A percentile compares a stretch with the other conserved stretches of the same genome.
These are phyloP conservation scores for Fraxinus albicans DNA, from an alignment of 305 asterid genomes.

Conservation along the genomic window DNA sequence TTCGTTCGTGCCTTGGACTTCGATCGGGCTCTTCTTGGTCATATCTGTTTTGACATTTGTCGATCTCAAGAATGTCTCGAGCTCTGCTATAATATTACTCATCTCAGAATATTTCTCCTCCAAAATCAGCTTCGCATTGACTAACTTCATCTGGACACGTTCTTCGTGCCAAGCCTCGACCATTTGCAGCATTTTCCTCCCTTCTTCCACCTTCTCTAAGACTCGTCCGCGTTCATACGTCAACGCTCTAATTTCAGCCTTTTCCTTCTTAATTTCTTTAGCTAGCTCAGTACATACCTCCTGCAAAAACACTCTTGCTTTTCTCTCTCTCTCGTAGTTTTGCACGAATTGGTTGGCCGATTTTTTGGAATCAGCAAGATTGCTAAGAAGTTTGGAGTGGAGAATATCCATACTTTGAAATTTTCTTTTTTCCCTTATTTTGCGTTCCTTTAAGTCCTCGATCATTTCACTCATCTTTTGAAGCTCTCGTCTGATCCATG, in stretches of 20 bases:
- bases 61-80: constrained; percentile 37
- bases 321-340: constrained; percentile 43
- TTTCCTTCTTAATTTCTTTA: constrained; percentile 39
- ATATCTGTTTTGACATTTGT: constrained; percentile 14
- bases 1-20: constrained; percentile 24
- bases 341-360: constrained; percentile 28
- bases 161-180: constrained; percentile 73
- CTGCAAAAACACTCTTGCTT: constrained; percentile 38
- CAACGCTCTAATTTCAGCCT: constrained; percentile 38
- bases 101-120: constrained; percentile 49
- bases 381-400: constrained; percentile 41
- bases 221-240: constrained; percentile 31
- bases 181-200: constrained; percentile 51
- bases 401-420: constrained; percentile 27
- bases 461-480: constrained; percentile 23
- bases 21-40: constrained; percentile 9
- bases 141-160: constrained; percentile 52
- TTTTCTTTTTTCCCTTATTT: constrained; percentile 35
- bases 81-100: constrained; percentile 35
- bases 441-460: constrained; percentile 29
- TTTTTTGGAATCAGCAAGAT: constrained; percentile 44
- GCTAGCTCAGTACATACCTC: constrained; percentile 37
- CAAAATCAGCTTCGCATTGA: constrained; percentile 50
- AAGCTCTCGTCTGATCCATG: constrained; percentile 29
- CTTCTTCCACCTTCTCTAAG: constrained; percentile 45